Conservation (phyloP, 805 yeast species). For the Candida xiaguanensis region DNA sequence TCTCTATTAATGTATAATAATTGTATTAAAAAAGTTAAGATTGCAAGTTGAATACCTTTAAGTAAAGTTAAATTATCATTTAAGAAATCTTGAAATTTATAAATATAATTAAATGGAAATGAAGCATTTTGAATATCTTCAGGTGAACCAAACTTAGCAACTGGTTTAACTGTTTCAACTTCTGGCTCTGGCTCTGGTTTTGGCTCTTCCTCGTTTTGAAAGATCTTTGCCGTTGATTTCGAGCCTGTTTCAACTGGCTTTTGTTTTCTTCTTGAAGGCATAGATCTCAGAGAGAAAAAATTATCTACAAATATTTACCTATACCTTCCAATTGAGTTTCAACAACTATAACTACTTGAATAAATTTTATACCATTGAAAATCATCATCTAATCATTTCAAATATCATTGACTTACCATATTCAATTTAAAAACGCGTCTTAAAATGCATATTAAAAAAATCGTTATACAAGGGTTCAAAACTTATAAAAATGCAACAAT, state of each 20-base stretch:
- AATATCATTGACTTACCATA: not conserved
- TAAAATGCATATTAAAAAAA: slow-evolving; percentile 46
- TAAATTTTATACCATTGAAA: no score
- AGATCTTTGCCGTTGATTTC: slow-evolving; percentile 14
- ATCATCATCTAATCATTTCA: no score
- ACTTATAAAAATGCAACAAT: slow-evolving; percentile 83
- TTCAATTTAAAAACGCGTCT: not conserved
- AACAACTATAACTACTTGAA: no score
- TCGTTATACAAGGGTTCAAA: slow-evolving; percentile 87
- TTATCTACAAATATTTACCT: not conserved
- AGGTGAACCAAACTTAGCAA: not conserved
- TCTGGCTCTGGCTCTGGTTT: slow-evolving; percentile 1
- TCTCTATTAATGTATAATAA: slow-evolving; percentile 23
- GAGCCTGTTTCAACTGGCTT: not conserved
- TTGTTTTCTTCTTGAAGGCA: slow-evolving; percentile 5
- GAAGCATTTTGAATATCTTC: slow-evolving; percentile 13
- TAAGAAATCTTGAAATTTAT: slow-evolving; percentile 34
- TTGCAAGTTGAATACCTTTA: slow-evolving; percentile 30
- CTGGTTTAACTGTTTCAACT: not conserved
- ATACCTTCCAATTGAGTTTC: no score
- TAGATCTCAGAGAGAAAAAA: not conserved
- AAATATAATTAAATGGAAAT: slow-evolving; percentile 25
- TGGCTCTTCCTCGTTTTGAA: slow-evolving; percentile 9
- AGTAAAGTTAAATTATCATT: slow-evolving; percentile 28
- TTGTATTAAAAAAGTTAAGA: slow-evolving; percentile 26